phyloP scores from a whole-genome alignment of 345 rosid species.

The Populus ilicifolia region DNA sequence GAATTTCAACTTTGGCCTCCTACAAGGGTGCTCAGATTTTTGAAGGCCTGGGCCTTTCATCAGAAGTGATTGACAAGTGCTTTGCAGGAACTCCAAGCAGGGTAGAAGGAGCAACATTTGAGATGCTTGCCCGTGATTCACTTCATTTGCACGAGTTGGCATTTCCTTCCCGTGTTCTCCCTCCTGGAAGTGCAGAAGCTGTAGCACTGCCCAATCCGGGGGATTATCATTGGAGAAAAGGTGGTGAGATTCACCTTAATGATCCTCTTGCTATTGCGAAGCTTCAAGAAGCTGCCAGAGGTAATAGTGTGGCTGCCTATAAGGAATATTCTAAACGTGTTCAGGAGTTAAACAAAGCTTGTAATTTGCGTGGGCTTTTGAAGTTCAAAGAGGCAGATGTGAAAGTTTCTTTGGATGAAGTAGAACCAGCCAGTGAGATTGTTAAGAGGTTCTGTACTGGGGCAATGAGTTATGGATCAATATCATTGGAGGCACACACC shows the following conservation, averaged over 20 bases:
- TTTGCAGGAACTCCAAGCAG: constrained; percentile 99
- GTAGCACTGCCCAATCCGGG: constrained; percentile 92
- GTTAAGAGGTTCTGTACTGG: constrained; percentile 98
- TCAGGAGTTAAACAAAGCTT: constrained; percentile 79
- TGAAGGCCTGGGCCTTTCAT: constrained; percentile 96
- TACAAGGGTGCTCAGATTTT: constrained; percentile 99
- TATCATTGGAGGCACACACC: constrained; percentile 89
- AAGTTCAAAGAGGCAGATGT: constrained; percentile 67
- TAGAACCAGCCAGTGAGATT: constrained; percentile 95
- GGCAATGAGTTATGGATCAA: constrained; percentile 99
- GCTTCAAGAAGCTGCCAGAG: constrained; percentile 91
- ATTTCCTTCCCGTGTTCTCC: constrained; percentile 60
- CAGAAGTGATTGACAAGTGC: constrained; percentile 94
- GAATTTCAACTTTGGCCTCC: constrained; percentile 94
- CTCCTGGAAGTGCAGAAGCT: constrained; percentile 98
- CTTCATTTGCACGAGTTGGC: constrained; percentile 86
- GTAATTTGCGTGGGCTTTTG: constrained; percentile 92
- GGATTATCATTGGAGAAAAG: constrained; percentile 97
- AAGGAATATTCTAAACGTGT: constrained; percentile 88
- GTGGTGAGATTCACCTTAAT: constrained; percentile 93
- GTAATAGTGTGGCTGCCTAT: constrained; percentile 88
- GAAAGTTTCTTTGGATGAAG: constrained; percentile 73
- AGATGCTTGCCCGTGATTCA: constrained; percentile 88
- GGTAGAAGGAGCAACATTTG: constrained; percentile 98
- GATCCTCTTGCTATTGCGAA: constrained; percentile 97